A percentile compares a stretch with the other conserved stretches of the same genome.
phyloP scores from a whole-genome alignment of 2,329 filamentous ascomycete genomes.

The Zymoseptoria pseudotritici region DNA sequence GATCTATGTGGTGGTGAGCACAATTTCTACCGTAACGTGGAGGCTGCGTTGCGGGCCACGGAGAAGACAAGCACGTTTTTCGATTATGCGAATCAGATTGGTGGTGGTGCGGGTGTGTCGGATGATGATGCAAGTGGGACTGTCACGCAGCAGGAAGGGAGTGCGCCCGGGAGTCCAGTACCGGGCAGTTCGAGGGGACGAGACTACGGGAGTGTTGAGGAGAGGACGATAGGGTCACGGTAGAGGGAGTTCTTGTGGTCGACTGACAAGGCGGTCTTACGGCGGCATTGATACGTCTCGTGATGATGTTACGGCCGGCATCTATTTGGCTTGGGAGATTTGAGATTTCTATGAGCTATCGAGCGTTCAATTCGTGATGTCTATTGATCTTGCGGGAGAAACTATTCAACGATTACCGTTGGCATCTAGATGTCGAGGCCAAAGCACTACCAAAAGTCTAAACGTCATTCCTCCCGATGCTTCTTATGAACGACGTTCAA shows the following conservation, averaged over 20 bases:
- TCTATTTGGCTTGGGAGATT: background rate
- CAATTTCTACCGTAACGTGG: constrained; percentile 76
- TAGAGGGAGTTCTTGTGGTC: background rate
- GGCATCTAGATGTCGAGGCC: background rate
- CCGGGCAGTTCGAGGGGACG: background rate
- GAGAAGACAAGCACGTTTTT: constrained; percentile 49
- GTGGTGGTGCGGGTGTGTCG: background rate
- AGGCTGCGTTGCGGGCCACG: constrained; percentile 73
- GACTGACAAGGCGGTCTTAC: background rate
- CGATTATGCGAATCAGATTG: constrained; percentile 2
- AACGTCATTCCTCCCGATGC: background rate
- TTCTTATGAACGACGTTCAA: background rate
- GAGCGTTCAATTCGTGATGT: background rate
- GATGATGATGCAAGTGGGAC: constrained; percentile 2
- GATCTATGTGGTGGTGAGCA: constrained; percentile 68
- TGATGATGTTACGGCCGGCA: background rate
- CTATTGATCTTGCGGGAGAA: background rate
- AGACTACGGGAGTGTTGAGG: background rate
- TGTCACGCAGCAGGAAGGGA: constrained; percentile 5
- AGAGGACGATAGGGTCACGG: background rate
- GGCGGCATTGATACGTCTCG: background rate
- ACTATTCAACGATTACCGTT: background rate
- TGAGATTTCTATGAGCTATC: background rate
- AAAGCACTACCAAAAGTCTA: background rate
- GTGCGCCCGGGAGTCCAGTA: background rate